These are phyloP conservation scores for Margaritispora aquatica DNA, from an alignment of 495 filamentous ascomycete genomes.

Conservation along the genomic window DNA sequence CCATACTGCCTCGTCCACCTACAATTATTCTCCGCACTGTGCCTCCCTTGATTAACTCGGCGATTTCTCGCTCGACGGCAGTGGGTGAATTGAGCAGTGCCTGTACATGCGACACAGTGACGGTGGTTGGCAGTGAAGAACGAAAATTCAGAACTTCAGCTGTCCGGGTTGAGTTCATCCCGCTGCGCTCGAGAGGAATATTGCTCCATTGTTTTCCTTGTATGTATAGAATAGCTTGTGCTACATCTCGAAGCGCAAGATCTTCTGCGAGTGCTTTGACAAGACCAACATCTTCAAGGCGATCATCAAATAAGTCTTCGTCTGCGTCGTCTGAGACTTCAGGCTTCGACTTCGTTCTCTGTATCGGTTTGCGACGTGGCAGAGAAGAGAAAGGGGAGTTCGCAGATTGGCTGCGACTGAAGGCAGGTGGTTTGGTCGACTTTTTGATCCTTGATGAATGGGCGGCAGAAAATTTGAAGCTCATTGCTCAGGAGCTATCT, in stretches of 20 bases:
- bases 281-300: slow-evolving; percentile 50
- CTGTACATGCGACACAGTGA: slow-evolving; percentile 66
- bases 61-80: slow-evolving; percentile 66
- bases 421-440: slow-evolving; percentile 24
- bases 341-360: slow-evolving; percentile 23
- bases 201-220: slow-evolving; percentile 59
- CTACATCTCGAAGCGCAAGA: slow-evolving; percentile 53
- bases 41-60: slow-evolving; percentile 52
- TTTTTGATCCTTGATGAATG: slow-evolving; percentile 37
- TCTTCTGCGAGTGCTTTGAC: slow-evolving; percentile 45
- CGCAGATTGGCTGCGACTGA: slow-evolving; percentile 29
- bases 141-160: slow-evolving; percentile 66
- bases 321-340: slow-evolving; percentile 19
- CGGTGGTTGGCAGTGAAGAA: slow-evolving; percentile 58
- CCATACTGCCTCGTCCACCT: slow-evolving; percentile 57
- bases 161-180: slow-evolving; percentile 70
- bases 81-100: slow-evolving; percentile 60
- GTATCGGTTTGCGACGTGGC: slow-evolving; percentile 50
- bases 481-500: slow-evolving; percentile 6
- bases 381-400: slow-evolving; percentile 46
- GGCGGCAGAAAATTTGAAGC: slow-evolving; percentile 20
- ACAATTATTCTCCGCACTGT: slow-evolving; percentile 60
- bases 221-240: slow-evolving; percentile 57
- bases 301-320: slow-evolving; percentile 38
- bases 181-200: slow-evolving; percentile 53